Evolutionary conservation across 805 yeast genomes (phyloP).

Genomic region (Saturnispora hagleri): DNA sequence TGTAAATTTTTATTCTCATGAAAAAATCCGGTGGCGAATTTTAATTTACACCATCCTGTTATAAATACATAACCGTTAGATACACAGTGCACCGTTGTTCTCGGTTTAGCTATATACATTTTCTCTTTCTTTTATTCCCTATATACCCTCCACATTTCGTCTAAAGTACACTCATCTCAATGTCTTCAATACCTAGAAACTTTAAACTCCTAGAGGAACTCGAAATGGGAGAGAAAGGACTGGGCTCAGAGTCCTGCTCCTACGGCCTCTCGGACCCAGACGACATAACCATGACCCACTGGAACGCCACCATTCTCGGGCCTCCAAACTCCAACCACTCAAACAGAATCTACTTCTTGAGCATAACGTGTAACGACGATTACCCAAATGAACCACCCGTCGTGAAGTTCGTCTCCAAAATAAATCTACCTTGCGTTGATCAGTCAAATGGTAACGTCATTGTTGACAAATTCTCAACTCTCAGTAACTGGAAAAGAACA

Average conservation of each 20-base stretch:
- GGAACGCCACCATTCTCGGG: constrained; percentile 98
- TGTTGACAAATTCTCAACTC: constrained; percentile 48
- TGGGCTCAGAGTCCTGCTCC: constrained; percentile 94
- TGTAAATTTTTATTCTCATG: neutral
- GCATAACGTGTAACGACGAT: constrained; percentile 67
- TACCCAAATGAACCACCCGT: constrained; percentile 89
- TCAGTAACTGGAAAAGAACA: constrained; percentile 80
- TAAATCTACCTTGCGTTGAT: constrained; percentile 90
- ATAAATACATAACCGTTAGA: neutral
- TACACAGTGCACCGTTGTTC: neutral
- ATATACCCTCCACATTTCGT: neutral
- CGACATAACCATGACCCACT: constrained; percentile 85
- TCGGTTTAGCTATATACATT: neutral
- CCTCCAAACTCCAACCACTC: constrained; percentile 83
- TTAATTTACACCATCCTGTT: neutral
- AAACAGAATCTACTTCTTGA: constrained; percentile 82
- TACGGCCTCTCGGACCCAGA: constrained; percentile 86
- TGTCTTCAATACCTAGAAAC: constrained; percentile 60
- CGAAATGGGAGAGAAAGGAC: constrained; percentile 96
- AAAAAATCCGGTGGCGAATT: neutral
- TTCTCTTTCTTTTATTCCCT: neutral
- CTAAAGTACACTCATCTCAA: constrained; percentile 1
- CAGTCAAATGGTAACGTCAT: constrained; percentile 46
- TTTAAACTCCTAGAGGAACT: constrained; percentile 91
- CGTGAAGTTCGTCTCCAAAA: constrained; percentile 71